Evolutionary conservation across 2,329 filamentous ascomycete species (phyloP).

Genomic region (Calycina herbarum): DNA sequence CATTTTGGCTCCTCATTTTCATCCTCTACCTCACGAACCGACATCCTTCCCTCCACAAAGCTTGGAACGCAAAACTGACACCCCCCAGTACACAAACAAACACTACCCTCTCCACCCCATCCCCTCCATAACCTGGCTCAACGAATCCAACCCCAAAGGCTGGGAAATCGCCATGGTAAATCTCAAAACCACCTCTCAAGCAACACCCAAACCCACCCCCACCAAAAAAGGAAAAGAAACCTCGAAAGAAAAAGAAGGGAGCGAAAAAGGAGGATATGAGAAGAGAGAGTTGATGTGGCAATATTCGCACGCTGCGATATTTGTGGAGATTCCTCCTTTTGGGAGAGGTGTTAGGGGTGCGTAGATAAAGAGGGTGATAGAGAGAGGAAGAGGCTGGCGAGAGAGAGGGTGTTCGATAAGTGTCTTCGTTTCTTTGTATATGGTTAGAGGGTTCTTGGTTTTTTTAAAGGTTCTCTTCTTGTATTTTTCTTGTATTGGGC

Average conservation of each 20-base stretch:
- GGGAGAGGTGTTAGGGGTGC: constrained; percentile 5
- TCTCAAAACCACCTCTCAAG: constrained; percentile 1
- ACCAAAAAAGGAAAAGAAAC: not conserved
- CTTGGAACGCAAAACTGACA: not conserved
- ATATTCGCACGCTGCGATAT: constrained; percentile 23
- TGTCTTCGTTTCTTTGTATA: not conserved
- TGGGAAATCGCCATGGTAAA: constrained; percentile 23
- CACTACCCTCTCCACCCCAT: constrained; percentile 17
- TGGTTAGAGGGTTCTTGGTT: not conserved
- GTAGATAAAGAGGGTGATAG: not conserved
- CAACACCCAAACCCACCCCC: not conserved
- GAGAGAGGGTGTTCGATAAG: too few relatives aligned
- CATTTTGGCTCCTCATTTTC: not conserved
- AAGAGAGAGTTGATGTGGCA: constrained; percentile 18
- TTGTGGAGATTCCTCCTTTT: constrained; percentile 18
- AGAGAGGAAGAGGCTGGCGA: too few relatives aligned
- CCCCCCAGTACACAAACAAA: constrained; percentile 14
- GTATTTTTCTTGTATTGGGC: not conserved
- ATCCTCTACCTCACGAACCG: too few relatives aligned
- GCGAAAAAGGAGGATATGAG: not conserved
- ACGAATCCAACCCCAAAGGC: constrained; percentile 11
- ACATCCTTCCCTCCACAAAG: not conserved
- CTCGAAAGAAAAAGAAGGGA: not conserved
- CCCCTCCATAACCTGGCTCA: constrained; percentile 18
- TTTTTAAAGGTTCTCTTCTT: not conserved